These are phyloP conservation scores for Phytophthora sp. DNA, from an alignment of 352 stramenopile species.

Conservation along the genomic window DNA sequence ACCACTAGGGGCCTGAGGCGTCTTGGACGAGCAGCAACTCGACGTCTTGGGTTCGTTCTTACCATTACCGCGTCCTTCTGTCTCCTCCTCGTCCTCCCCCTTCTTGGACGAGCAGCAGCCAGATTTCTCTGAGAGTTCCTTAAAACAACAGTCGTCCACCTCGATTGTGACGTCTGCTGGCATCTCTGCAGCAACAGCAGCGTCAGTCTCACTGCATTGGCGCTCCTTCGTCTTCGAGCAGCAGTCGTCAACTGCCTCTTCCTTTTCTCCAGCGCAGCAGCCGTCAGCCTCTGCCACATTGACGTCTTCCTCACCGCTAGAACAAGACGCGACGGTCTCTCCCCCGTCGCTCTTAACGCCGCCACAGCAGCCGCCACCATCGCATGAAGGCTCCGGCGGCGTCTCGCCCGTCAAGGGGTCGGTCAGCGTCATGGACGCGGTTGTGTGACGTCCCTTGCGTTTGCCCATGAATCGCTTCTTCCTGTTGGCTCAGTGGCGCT, in stretches of 20 bases:
- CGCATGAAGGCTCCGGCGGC: neutral
- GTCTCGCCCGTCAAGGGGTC: slow-evolving; percentile 1
- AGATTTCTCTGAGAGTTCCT: neutral
- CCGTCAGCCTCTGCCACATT: neutral
- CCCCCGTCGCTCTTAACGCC: slow-evolving; percentile 27
- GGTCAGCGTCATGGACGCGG: neutral
- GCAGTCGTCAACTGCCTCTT: neutral
- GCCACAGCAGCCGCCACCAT: slow-evolving; percentile 6
- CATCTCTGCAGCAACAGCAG: neutral
- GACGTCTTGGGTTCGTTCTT: slow-evolving; percentile 8
- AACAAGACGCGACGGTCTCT: slow-evolving; percentile 34
- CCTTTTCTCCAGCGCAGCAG: slow-evolving; percentile 4
- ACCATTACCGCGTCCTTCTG: neutral
- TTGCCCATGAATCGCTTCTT: slow-evolving; percentile 20
- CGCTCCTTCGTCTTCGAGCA: neutral
- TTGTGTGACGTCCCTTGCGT: slow-evolving; percentile 8
- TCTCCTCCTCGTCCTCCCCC: neutral
- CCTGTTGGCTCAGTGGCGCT: neutral
- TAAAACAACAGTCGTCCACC: neutral
- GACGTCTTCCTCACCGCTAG: slow-evolving; percentile 25
- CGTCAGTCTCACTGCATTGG: neutral
- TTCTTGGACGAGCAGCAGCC: slow-evolving; percentile 8
- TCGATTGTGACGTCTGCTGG: neutral
- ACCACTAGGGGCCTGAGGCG: neutral
- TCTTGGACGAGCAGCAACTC: slow-evolving; percentile 27